These are phyloP conservation scores for Marchantia paleacea DNA, from an alignment of 225 moss, liverwort and hornwort genomes.

Conservation along the genomic window DNA sequence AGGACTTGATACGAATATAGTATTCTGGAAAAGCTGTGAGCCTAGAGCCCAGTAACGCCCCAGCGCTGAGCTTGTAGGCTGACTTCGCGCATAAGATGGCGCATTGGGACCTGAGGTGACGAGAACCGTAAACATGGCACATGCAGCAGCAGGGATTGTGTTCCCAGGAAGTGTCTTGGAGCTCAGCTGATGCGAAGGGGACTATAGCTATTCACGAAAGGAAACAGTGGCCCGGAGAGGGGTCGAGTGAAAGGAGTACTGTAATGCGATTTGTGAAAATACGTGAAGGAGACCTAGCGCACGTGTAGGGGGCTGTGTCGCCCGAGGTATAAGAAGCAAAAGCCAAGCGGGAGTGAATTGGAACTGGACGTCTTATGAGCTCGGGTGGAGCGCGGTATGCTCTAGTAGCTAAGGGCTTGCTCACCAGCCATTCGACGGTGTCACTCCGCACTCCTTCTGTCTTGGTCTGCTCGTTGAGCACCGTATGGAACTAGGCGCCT, in stretches of 20 bases:
- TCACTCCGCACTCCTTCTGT: neutral
- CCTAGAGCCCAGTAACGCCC: too few relatives aligned
- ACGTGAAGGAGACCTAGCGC: neutral
- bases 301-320: neutral
- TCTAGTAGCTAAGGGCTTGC: neutral
- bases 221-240: neutral
- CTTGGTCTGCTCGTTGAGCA: neutral
- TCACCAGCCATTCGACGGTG: slow-evolving; percentile 8
- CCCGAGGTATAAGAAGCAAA: neutral
- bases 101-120: neutral
- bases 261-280: too few relatives aligned
- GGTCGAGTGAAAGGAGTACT: neutral
- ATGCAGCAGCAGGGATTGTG: neutral
- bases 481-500: slow-evolving; percentile 15
- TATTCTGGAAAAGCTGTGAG: too few relatives aligned
- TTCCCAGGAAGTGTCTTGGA: neutral
- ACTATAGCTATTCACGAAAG: neutral
- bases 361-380: slow-evolving; percentile 6
- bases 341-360: neutral
- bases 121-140: neutral
- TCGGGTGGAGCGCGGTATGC: neutral
- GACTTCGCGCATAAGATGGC: neutral
- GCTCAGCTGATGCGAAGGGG: neutral
- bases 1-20: too few relatives aligned
- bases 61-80: too few relatives aligned